Evolutionary conservation across 2,329 filamentous ascomycete species (phyloP).

Genomic region (Chaetomium sp.): DNA sequence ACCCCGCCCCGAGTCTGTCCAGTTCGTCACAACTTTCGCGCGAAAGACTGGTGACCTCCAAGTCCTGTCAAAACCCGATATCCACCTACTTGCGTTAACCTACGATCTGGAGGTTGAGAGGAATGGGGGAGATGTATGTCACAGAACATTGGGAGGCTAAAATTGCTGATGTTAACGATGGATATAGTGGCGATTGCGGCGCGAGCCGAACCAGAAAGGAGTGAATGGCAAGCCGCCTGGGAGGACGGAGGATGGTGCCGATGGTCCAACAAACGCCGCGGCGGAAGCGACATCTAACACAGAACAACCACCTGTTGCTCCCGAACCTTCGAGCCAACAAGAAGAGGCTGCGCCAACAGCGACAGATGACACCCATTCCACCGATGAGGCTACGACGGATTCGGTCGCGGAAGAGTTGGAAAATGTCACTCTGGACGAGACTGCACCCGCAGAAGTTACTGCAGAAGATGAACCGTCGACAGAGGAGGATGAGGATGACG

Average conservation of each 20-base stretch:
- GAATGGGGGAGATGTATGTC: constrained; percentile 63
- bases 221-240: constrained; percentile 62
- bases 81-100: constrained; percentile 80
- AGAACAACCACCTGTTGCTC: constrained; percentile 26
- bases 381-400: constrained; percentile 1
- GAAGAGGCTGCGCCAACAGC: constrained; percentile 8
- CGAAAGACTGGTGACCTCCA: constrained; percentile 82
- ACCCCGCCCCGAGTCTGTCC: constrained; percentile 70
- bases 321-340: constrained; percentile 29
- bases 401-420: constrained; percentile 21
- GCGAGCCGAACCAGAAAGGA: constrained; percentile 69
- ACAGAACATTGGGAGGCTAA: no score
- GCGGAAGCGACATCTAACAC: background rate
- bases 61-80: constrained; percentile 81
- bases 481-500: constrained; percentile 21
- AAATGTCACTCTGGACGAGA: constrained; percentile 21
- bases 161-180: background rate
- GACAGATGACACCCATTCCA: constrained; percentile 2
- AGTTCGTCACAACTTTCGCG: constrained; percentile 77
- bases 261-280: background rate
- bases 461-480: constrained; percentile 22
- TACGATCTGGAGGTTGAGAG: constrained; percentile 93
- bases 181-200: constrained; percentile 65
- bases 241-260: constrained; percentile 31
- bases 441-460: constrained; percentile 15